Evolutionary conservation across 1,284 basidiomycete genomes (phyloP).

Genomic region (Austropuccinia psidii): DNA sequence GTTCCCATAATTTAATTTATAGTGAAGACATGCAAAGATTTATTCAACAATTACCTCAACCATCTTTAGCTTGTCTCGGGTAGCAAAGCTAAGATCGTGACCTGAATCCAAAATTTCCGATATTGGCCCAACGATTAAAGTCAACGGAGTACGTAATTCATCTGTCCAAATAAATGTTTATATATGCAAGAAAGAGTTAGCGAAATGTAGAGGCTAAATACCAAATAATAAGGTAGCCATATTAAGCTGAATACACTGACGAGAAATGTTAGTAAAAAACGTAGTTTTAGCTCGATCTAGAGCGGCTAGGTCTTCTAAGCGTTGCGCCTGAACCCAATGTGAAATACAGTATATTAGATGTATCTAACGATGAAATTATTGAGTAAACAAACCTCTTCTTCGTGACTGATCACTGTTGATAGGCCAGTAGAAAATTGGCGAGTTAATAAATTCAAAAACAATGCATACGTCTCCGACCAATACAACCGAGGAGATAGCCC

Average conservation of each 20-base stretch:
- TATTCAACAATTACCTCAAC: conserved; percentile 28
- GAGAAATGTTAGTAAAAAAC: conserved; percentile 35
- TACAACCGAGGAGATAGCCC: conserved; percentile 31
- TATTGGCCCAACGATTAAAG: conserved; percentile 33
- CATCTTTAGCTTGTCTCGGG: conserved; percentile 19
- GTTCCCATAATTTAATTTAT: too few relatives aligned
- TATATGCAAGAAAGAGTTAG: too few relatives aligned
- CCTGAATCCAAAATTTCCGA: conserved; percentile 25
- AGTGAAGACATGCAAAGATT: too few relatives aligned
- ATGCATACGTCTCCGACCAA: conserved; percentile 33
- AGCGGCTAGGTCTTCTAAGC: conserved; percentile 30
- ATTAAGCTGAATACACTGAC: background rate
- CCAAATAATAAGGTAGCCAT: background rate
- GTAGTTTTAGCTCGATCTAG: conserved; percentile 35
- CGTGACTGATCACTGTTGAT: conserved; percentile 29
- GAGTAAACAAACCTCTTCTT: conserved; percentile 20
- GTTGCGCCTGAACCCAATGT: conserved; percentile 2
- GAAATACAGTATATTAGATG: background rate
- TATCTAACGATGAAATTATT: background rate
- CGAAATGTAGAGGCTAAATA: background rate
- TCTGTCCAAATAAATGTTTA: background rate
- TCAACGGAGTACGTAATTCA: conserved; percentile 32
- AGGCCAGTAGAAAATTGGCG: conserved; percentile 29
- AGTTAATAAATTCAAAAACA: conserved; percentile 27
- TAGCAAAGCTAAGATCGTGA: conserved; percentile 21